Percentiles rank a stretch among this genome's conserved stretches.
These are phyloP conservation scores for Viridothelium virens DNA, from an alignment of 495 filamentous ascomycete species.

Conservation along the genomic window DNA sequence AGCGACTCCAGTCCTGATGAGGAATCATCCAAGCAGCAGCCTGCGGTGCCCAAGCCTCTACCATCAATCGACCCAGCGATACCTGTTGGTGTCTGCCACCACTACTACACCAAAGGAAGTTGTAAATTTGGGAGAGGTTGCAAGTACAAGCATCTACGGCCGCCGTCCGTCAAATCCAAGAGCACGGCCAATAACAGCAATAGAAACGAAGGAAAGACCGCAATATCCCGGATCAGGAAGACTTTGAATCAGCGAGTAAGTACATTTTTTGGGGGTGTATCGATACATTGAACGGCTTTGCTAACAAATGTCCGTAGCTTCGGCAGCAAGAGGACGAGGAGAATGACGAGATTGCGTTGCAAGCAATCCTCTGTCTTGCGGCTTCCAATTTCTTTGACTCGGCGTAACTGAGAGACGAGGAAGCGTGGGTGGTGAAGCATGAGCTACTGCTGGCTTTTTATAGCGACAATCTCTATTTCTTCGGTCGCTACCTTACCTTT, in stretches of 20 bases:
- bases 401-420: neutral
- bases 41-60: neutral
- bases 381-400: slow-evolving; percentile 29
- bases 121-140: slow-evolving; percentile 22
- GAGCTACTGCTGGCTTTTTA: too few species aligned
- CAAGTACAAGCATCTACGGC: slow-evolving; percentile 14
- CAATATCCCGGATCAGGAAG: neutral
- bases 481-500: too few species aligned
- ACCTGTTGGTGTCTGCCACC: neutral
- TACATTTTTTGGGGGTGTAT: neutral
- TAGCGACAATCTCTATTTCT: too few species aligned
- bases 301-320: neutral
- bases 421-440: neutral
- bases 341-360: slow-evolving; percentile 27
- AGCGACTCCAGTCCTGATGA: slow-evolving; percentile 21
- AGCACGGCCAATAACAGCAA: too few species aligned
- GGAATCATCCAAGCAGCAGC: slow-evolving; percentile 18
- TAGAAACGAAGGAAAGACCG: too few species aligned
- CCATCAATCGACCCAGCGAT: neutral
- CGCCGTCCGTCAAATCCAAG: neutral
- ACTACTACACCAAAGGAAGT: slow-evolving; percentile 18
- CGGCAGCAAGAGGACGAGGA: slow-evolving; percentile 28
- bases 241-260: neutral
- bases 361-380: slow-evolving; percentile 36
- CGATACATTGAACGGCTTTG: neutral